phyloP scores from a whole-genome alignment of 495 filamentous ascomycete species.

The Podospora pseudopauciseta region DNA sequence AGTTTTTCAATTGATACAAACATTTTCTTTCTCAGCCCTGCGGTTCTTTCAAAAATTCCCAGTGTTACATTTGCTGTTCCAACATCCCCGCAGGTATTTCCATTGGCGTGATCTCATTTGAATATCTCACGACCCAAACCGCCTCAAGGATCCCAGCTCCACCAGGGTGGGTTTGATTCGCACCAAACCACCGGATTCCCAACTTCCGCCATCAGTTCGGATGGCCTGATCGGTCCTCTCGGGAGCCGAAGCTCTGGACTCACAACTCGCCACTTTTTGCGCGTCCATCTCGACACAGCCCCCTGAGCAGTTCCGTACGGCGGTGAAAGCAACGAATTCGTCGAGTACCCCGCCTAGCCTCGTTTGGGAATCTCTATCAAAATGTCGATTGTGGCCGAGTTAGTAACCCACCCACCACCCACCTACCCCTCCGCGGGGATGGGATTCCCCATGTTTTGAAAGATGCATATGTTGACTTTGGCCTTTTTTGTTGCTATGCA shows the following conservation, averaged over 20 bases:
- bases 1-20: constrained; percentile 3
- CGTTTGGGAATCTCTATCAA: constrained; percentile 16
- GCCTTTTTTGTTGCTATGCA: constrained; percentile 33
- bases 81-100: background rate
- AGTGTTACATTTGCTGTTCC: background rate
- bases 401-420: constrained; percentile 31
- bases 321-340: constrained; percentile 12
- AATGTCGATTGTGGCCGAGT: constrained; percentile 70
- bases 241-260: constrained; percentile 8
- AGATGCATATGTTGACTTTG: constrained; percentile 13
- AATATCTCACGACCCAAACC: constrained; percentile 22
- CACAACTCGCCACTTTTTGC: constrained; percentile 32
- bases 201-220: constrained; percentile 20
- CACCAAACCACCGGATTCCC: constrained; percentile 21
- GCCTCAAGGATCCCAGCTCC: constrained; percentile 5
- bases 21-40: background rate
- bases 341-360: constrained; percentile 10
- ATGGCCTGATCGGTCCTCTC: constrained; percentile 29
- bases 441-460: constrained; percentile 4
- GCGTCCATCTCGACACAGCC: constrained; percentile 17
- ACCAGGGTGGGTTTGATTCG: background rate
- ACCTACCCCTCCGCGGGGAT: constrained; percentile 8
- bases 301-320: background rate
- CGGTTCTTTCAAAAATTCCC: background rate
- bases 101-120: constrained; percentile 18